A percentile compares a stretch with the other conserved stretches of the same genome.
Evolutionary conservation across 805 yeast species (phyloP).

Genomic region (Starmerella bacillaris): DNA sequence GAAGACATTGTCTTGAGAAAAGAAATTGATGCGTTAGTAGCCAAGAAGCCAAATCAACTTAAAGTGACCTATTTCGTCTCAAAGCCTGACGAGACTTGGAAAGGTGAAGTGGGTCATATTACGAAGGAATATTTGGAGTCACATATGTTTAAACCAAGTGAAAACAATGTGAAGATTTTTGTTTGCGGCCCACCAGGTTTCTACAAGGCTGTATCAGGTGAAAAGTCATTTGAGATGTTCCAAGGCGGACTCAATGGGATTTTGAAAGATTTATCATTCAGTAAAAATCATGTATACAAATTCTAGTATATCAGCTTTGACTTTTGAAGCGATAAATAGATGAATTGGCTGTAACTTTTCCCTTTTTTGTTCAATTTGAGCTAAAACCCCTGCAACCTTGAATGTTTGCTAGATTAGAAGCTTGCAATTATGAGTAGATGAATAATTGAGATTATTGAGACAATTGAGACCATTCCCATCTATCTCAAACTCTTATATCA

Average conservation of each 20-base stretch:
- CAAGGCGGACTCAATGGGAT: constrained; percentile 91
- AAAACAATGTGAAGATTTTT: constrained; percentile 53
- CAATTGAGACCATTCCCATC: too few relatives aligned
- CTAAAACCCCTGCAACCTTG: too few relatives aligned
- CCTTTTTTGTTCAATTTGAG: too few relatives aligned
- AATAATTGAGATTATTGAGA: too few relatives aligned
- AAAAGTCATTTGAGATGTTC: constrained; percentile 65
- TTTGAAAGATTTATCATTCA: constrained; percentile 72
- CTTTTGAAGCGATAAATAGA: too few relatives aligned
- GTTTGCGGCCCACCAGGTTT: constrained; percentile 94
- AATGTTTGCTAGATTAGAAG: too few relatives aligned
- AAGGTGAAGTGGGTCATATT: constrained; percentile 44
- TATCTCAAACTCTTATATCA: too few relatives aligned
- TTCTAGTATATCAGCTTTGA: too few relatives aligned
- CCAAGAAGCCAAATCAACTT: constrained; percentile 59
- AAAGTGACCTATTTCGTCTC: constrained; percentile 66
- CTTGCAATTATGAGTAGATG: too few relatives aligned
- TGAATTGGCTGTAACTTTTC: too few relatives aligned
- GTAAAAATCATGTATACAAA: constrained; percentile 75
- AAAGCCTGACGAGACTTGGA: constrained; percentile 22
- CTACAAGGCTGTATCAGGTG: constrained; percentile 74
- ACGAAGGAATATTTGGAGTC: constrained; percentile 50
- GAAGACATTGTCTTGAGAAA: constrained; percentile 66
- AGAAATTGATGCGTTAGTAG: constrained; percentile 54
- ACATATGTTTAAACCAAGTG: constrained; percentile 45